phyloP scores from a whole-genome alignment of 345 rosid genomes.

The Litchi chinensis region DNA sequence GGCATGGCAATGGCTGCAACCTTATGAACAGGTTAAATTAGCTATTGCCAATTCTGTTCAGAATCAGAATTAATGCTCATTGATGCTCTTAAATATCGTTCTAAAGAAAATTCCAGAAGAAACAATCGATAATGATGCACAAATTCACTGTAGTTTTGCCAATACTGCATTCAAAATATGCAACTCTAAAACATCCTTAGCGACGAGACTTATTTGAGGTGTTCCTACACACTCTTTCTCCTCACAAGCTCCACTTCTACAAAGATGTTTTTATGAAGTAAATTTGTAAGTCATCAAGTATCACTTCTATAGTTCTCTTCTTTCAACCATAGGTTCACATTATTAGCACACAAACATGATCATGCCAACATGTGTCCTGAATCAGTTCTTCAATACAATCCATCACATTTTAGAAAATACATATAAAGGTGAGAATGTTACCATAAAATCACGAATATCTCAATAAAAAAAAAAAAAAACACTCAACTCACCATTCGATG shows the following conservation, averaged over 20 bases:
- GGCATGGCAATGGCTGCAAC: too few relatives aligned
- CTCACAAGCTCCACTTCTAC: background rate
- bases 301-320: background rate
- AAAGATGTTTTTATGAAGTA: background rate
- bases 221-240: background rate
- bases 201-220: background rate
- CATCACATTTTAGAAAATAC: background rate
- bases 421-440: conserved; percentile 7
- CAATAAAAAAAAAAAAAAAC: conserved; percentile 1
- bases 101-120: background rate
- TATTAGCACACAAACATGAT: background rate
- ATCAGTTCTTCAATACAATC: background rate
- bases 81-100: background rate
- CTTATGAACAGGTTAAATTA: background rate
- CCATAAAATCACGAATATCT: background rate
- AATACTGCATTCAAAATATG: background rate
- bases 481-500: conserved; percentile 81
- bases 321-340: background rate
- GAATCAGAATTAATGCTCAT: background rate
- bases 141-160: background rate
- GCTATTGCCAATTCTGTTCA: background rate
- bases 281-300: background rate
- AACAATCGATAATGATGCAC: background rate
- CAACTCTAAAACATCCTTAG: background rate
- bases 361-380: background rate